phyloP scores from a whole-genome alignment of 306 rosid genomes.

The Calophaca sinica region DNA sequence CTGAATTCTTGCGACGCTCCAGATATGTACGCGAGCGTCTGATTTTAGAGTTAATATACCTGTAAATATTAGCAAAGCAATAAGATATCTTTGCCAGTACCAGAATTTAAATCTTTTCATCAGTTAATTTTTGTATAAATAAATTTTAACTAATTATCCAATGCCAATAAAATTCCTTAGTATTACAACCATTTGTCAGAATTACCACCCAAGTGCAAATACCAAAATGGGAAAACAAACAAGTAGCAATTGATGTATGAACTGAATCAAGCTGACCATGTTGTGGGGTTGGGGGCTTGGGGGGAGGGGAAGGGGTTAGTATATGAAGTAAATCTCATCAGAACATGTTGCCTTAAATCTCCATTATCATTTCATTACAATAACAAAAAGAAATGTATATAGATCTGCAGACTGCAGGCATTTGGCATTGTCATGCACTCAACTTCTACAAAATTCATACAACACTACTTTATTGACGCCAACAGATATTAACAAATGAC shows the following conservation, averaged over 20 bases:
- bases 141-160: not conserved
- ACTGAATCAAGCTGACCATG: not conserved
- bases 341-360: constrained; percentile 14
- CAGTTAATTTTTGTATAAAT: not conserved
- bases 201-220: constrained; percentile 25
- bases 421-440: constrained; percentile 14
- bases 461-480: not conserved
- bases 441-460: constrained; percentile 30
- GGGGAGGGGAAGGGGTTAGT: not conserved
- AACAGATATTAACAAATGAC: not conserved
- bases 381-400: not conserved
- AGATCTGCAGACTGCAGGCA: not conserved
- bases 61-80: constrained; percentile 38
- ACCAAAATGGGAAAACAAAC: constrained; percentile 21
- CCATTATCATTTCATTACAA: not conserved
- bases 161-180: not conserved
- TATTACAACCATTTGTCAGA: not conserved
- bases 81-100: not conserved
- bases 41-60: constrained; percentile 65
- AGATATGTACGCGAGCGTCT: constrained; percentile 60
- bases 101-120: not conserved
- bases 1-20: constrained; percentile 53
- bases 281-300: not conserved
- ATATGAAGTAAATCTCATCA: not conserved
- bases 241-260: not conserved